A percentile compares a stretch with the other conserved stretches of the same genome.
These are phyloP conservation scores for Pythium phragmiticola DNA, from an alignment of 352 stramenopile genomes.

Conservation along the genomic window DNA sequence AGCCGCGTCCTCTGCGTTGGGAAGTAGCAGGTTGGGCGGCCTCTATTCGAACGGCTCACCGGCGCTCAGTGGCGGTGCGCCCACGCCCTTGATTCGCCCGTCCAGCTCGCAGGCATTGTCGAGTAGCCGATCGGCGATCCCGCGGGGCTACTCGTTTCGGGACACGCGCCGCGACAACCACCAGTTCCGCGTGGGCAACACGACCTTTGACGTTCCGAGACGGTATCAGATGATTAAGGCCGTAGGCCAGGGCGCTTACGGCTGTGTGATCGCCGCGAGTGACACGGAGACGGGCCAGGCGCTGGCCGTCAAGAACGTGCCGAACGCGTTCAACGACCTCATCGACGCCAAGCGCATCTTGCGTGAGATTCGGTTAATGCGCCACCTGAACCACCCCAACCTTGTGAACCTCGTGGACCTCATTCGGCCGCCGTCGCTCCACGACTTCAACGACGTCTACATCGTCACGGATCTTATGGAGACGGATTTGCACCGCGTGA, in stretches of 20 bases:
- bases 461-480: conserved; percentile 98
- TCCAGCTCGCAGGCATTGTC: conserved; percentile 32
- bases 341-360: conserved; percentile 99
- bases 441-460: conserved; percentile 97
- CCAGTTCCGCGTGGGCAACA: conserved; percentile 86
- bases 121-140: conserved; percentile 52
- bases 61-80: conserved; percentile 45
- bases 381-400: conserved; percentile 94
- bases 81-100: conserved; percentile 52
- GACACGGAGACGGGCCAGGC: conserved; percentile 80
- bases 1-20: conserved; percentile 25
- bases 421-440: conserved; percentile 56
- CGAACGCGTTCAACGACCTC: conserved; percentile 95
- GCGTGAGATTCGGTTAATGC: conserved; percentile 94
- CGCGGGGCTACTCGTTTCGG: conserved; percentile 78
- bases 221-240: conserved; percentile 92
- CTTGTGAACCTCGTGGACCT: conserved; percentile 96
- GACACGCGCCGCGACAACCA: conserved; percentile 86
- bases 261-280: conserved; percentile 89
- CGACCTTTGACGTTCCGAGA: conserved; percentile 81
- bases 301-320: conserved; percentile 89
- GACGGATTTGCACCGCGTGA: conserved; percentile 97
- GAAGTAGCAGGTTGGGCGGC: background rate
- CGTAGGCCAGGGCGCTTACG: conserved; percentile 93
- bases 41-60: conserved; percentile 29